Base-by-base conservation (phyloP, 176 grass and related monocot species). In the Oropetium thomaeum region DNA sequence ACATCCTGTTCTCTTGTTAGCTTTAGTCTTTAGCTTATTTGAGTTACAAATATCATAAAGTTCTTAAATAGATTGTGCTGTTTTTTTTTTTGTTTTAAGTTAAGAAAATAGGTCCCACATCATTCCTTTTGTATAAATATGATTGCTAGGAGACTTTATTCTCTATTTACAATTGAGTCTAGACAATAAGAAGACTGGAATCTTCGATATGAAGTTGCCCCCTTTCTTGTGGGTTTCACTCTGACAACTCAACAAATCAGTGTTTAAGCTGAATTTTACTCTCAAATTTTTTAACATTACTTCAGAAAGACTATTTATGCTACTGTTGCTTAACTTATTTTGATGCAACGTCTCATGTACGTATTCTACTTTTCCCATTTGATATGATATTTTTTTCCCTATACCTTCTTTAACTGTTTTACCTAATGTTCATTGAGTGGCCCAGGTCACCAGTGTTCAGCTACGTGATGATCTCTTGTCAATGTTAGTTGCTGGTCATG, bases 401-500 rank as follows among this genome's bases (percentile, higher is more conserved):
- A 51, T 61, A 43, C 63, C 9, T 73, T 49, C 3, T 67, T 47
- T 67, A 35, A 79, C 49, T 49, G 51, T 22, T 67, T 78, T 65
- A 78, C 22, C 38, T 34, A 66, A 54, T 60, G 12, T 74, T 6
- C 32, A 38, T 66, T 73, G 13, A 65, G 37, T 64, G 7, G 8
- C 75, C 70, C 81, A 98, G 95, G 95, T 98, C 76, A 83, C 69
- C 60, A 94, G 91, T 79, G 75, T 92, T 42, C 95, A 94, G 76
- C 73, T 98, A 71, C 87, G 95, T 76, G 95, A 98, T 83, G 95
- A 98, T 81, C 91, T 98, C 63, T 74, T 98, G 52, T 98, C 95
- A 42, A 92, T 98, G 95, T 89, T 98, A 75, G 95, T 98, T 87
- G 95, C 91, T 79, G 95, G 95, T 74, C 95, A 98, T 81, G 95